Base-by-base conservation (phyloP, 2,329 filamentous ascomycete genomes). In the Pseudogymnoascus sp. region DNA sequence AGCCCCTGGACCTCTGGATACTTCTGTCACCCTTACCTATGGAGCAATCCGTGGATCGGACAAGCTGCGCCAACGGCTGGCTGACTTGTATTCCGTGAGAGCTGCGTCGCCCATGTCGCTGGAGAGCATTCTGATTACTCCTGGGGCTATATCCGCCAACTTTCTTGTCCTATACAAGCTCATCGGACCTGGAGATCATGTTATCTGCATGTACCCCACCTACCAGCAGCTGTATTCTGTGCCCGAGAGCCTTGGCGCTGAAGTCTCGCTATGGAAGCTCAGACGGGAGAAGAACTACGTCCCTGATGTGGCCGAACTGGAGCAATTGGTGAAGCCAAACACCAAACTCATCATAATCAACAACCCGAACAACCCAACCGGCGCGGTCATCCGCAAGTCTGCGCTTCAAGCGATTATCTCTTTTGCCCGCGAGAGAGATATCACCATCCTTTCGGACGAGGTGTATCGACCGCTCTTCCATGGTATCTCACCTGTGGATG, bases 391-490 rank as follows among this genome's bases (percentile, higher is more conserved):
- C 16, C 84, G 86, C 0, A 84, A 81, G 50, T 73, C 80, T 1
- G 79, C 84, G 11, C 79, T 96, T 0, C 74, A 84, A 62, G 70
- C 81, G 3, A 81, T 95, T 66, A 77, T 90, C 38, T 78, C 82
- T 3, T 75, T 93, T 62, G 89, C 90, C 2, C 77, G 79, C 62
- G 76, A 82, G 38, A 81, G 84, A 38, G 79, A 82, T 62, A 86
- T 95, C 62, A 84, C 83, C 59, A 77, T 96, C 62, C 78, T 93
- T 64, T 84, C 83, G 6, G 90, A 96, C 70, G 91, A 96, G 76
- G 91, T 95, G 23, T 96, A 93, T 74, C 83, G 89, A 1, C 92
- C 91, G 0, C 78, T 96, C 2, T 96, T 92, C 78, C 90, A 96
- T 28, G 65, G 69, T 37, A 66, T 73, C 60, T 66, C 71, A 23